Evolutionary conservation across 768 basidiomycete genomes (phyloP).

Genomic region (Infundibulicybe gibba): DNA sequence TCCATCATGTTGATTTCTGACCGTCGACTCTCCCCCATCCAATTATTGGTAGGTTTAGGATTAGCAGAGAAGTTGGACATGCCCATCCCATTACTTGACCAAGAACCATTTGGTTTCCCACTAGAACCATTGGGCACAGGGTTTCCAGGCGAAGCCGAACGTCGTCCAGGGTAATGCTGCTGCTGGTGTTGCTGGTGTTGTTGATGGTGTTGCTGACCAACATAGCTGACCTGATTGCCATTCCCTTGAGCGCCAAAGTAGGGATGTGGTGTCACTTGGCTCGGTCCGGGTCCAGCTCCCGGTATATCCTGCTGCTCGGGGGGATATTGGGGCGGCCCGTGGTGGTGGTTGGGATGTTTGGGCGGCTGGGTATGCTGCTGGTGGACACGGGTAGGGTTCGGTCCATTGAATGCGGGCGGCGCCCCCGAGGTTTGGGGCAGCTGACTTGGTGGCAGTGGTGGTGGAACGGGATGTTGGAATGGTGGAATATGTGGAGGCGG

Average conservation of each 20-base stretch:
- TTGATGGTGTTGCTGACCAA: slow-evolving; percentile 6
- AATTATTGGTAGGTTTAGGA: slow-evolving; percentile 14
- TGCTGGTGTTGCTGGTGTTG: slow-evolving; percentile 8
- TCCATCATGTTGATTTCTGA: slow-evolving; percentile 8
- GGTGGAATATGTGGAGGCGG: slow-evolving; percentile 5
- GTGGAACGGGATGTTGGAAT: slow-evolving; percentile 13
- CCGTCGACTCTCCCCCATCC: slow-evolving; percentile 14
- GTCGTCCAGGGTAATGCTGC: slow-evolving; percentile 15
- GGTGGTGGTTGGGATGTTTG: slow-evolving; percentile 1
- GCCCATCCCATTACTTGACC: slow-evolving; percentile 32
- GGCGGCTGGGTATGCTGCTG: slow-evolving; percentile 1
- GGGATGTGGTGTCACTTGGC: slow-evolving; percentile 27
- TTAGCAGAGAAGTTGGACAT: slow-evolving; percentile 26
- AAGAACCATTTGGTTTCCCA: slow-evolving; percentile 28
- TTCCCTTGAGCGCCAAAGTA: slow-evolving; percentile 21
- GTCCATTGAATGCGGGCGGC: too few relatives aligned
- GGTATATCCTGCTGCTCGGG: background rate
- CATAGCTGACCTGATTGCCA: slow-evolving; percentile 4
- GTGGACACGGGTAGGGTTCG: slow-evolving; percentile 1
- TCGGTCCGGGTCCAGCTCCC: slow-evolving; percentile 17
- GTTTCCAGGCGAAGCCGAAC: slow-evolving; percentile 35
- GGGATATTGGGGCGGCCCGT: slow-evolving; percentile 6
- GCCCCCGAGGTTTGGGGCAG: slow-evolving; percentile 6
- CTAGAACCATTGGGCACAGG: slow-evolving; percentile 23
- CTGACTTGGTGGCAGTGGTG: slow-evolving; percentile 10